Conservation (phyloP, 2,329 filamentous ascomycete genomes). For the Xylaria sp. region DNA sequence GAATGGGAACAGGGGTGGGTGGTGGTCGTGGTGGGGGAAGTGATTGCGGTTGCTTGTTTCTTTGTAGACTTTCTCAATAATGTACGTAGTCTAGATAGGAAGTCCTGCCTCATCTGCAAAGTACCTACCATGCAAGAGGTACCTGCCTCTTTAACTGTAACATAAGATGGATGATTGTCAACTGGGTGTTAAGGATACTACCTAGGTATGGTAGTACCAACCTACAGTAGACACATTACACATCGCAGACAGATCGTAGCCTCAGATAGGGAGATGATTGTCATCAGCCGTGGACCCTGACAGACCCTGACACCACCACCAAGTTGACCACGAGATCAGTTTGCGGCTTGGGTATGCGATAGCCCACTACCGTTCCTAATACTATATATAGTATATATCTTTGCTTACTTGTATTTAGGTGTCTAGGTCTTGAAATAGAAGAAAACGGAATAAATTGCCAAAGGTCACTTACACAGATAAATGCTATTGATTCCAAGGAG, state of each 20-base stretch:
- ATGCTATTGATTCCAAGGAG: too few species aligned
- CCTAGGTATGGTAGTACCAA: neutral
- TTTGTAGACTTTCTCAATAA: too few species aligned
- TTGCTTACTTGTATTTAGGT: neutral
- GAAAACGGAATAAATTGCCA: too few species aligned
- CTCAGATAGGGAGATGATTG: neutral
- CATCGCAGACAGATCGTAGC: neutral
- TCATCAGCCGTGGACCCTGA: slow-evolving; percentile 2
- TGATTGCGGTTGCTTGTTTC: neutral
- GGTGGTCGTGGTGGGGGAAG: neutral
- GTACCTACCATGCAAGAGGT: neutral
- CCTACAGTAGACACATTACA: neutral
- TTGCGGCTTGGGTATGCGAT: slow-evolving; percentile 1
- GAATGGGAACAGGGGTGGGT: neutral
- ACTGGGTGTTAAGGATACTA: too few species aligned
- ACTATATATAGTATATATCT: neutral
- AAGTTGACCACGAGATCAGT: slow-evolving; percentile 21
- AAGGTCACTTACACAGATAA: too few species aligned
- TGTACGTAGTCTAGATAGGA: too few species aligned
- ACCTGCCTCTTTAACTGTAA: neutral
- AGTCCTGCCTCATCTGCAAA: too few species aligned
- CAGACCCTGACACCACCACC: slow-evolving; percentile 1
- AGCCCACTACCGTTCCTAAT: slow-evolving; percentile 1
- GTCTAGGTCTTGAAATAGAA: too few species aligned
- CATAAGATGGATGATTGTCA: neutral